A percentile compares a stretch with the other conserved stretches of the same genome.
Conservation (phyloP, 1,284 basidiomycete species). For the Ceratobasidium sp. region DNA sequence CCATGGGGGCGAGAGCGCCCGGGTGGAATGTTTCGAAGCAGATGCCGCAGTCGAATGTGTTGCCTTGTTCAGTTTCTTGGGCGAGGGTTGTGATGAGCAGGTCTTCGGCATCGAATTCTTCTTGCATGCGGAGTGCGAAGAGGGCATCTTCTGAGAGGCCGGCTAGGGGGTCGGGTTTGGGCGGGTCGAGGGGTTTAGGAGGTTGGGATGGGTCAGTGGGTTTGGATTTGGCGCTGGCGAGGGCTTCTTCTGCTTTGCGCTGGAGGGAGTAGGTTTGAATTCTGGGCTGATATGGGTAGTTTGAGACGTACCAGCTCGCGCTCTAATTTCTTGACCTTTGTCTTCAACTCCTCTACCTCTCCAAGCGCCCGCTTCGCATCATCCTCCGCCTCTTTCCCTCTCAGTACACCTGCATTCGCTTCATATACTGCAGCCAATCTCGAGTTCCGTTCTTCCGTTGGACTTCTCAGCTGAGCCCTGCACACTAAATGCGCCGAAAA, state of each 20-base stretch:
- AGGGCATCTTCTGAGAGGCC: constrained; percentile 45
- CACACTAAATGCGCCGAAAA: constrained; percentile 66
- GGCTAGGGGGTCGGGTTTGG: constrained; percentile 33
- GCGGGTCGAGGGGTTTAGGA: neutral
- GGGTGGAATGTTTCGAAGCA: constrained; percentile 65
- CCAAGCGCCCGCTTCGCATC: constrained; percentile 62
- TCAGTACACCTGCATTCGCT: constrained; percentile 40
- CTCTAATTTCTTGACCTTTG: constrained; percentile 48
- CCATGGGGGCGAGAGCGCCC: constrained; percentile 60
- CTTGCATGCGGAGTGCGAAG: constrained; percentile 58
- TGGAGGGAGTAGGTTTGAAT: neutral
- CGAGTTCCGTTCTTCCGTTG: constrained; percentile 13
- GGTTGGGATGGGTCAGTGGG: neutral
- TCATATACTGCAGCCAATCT: constrained; percentile 42
- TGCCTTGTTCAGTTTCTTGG: constrained; percentile 54
- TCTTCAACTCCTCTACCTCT: constrained; percentile 57
- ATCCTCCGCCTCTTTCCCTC: constrained; percentile 55
- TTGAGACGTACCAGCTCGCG: constrained; percentile 49
- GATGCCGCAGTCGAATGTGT: constrained; percentile 64
- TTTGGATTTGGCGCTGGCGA: constrained; percentile 14
- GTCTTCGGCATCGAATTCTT: constrained; percentile 62
- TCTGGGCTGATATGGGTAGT: neutral
- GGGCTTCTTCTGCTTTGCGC: constrained; percentile 7
- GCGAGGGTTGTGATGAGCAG: constrained; percentile 55
- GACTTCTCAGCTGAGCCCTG: constrained; percentile 51